phyloP scores from a whole-genome alignment of 2,329 filamentous ascomycete species.

The Emmonsiellopsis sp. region DNA sequence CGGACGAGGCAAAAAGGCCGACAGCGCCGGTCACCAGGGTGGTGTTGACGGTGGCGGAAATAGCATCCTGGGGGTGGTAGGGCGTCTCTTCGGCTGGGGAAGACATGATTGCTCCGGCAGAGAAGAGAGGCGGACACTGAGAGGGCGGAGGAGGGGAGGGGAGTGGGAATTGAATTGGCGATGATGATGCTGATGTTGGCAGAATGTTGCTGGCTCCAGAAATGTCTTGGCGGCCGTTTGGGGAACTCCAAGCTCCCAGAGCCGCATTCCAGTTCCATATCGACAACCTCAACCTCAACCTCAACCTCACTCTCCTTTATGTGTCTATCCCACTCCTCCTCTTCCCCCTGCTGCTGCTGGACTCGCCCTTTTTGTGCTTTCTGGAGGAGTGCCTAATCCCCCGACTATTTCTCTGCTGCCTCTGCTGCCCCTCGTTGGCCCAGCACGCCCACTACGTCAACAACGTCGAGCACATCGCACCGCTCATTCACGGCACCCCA shows the following conservation, averaged over 20 bases:
- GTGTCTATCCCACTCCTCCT: background rate
- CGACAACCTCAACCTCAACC: background rate
- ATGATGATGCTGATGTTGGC: background rate
- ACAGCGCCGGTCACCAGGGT: conserved; percentile 55
- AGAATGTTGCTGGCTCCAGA: no score
- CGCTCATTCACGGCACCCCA: background rate
- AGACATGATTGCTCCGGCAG: conserved; percentile 33
- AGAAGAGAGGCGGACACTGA: background rate
- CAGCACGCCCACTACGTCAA: background rate
- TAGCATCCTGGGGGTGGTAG: conserved; percentile 68
- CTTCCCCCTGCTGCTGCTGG: background rate
- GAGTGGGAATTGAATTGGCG: background rate
- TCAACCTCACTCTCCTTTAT: background rate
- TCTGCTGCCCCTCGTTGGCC: background rate
- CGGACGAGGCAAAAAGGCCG: conserved; percentile 64
- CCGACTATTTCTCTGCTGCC: background rate
- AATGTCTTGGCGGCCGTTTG: no score
- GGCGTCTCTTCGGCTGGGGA: conserved; percentile 37
- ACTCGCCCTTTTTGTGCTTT: background rate
- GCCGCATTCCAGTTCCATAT: no score
- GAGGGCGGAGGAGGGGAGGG: background rate
- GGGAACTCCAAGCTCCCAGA: no score
- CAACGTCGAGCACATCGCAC: background rate
- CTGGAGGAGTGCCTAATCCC: background rate
- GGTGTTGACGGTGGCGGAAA: conserved; percentile 57